Conservation (phyloP, 208 protist species). For the Tetramitus jugosus region DNA sequence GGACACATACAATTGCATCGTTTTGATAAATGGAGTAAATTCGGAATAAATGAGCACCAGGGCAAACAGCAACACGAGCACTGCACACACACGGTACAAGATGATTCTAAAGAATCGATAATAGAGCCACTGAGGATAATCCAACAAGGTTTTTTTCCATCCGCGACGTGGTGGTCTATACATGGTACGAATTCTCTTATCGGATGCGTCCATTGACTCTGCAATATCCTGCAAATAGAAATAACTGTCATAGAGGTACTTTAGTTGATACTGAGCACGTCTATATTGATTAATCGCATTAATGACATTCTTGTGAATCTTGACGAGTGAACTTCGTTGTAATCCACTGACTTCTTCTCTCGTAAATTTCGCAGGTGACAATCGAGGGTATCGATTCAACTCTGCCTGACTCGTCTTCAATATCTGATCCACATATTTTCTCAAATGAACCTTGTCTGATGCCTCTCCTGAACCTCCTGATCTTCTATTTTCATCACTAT, state of each 20-base stretch:
- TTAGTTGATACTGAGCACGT: background rate
- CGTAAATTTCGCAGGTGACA: too few relatives aligned
- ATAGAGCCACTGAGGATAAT: background rate
- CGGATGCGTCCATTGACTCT: background rate
- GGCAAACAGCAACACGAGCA: background rate
- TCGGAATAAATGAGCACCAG: background rate
- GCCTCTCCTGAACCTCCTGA: too few relatives aligned
- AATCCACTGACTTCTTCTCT: too few relatives aligned
- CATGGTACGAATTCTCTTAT: background rate
- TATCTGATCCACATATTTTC: too few relatives aligned
- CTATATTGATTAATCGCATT: background rate
- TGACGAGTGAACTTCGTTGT: background rate
- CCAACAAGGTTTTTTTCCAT: background rate
- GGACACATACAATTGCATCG: too few relatives aligned
- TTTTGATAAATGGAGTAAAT: slow-evolving; percentile 2
- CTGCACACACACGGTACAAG: background rate
- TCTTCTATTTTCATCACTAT: too few relatives aligned
- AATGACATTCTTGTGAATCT: background rate
- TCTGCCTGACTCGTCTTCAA: too few relatives aligned
- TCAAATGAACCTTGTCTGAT: too few relatives aligned
- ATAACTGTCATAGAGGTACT: background rate
- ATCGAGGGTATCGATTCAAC: too few relatives aligned
- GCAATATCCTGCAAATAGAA: background rate
- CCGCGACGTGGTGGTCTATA: background rate
- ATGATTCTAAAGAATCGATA: background rate